Evolutionary conservation across 441 rosid genomes (phyloP).

Genomic region (Francoa sonchifolia): DNA sequence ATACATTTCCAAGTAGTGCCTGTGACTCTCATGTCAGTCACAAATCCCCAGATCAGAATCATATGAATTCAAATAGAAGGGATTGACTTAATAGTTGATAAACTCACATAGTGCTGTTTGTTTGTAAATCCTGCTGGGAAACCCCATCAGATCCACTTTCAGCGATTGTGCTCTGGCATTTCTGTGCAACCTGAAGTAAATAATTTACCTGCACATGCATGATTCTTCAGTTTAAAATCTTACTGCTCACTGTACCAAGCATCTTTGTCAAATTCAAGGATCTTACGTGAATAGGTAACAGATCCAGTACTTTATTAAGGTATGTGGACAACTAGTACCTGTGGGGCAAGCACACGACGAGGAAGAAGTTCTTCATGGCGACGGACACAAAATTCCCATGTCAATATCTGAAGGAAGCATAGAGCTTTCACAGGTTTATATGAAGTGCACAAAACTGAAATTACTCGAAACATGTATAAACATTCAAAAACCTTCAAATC

Average conservation of each 20-base stretch:
- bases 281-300: background rate
- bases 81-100: conserved; percentile 1
- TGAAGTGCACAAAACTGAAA: background rate
- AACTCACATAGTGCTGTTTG: conserved; percentile 84
- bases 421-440: no score
- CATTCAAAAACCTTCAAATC: conserved; percentile 76
- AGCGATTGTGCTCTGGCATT: conserved; percentile 86
- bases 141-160: conserved; percentile 87
- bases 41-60: no score
- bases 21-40: no score
- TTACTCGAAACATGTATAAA: conserved; percentile 8
- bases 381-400: conserved; percentile 96
- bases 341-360: conserved; percentile 92
- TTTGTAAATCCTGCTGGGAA: conserved; percentile 80
- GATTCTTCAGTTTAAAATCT: no score
- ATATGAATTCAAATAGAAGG: no score
- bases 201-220: conserved; percentile 93
- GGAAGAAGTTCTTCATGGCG: conserved; percentile 96
- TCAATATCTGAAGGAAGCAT: conserved; percentile 50
- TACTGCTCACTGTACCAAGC: no score
- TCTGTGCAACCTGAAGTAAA: conserved; percentile 87
- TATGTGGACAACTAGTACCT: conserved; percentile 32
- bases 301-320: background rate
- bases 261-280: background rate
- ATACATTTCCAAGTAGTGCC: no score